Conservation (phyloP, 192 early-diverging fungal species). For the Coemansia sp. region DNA sequence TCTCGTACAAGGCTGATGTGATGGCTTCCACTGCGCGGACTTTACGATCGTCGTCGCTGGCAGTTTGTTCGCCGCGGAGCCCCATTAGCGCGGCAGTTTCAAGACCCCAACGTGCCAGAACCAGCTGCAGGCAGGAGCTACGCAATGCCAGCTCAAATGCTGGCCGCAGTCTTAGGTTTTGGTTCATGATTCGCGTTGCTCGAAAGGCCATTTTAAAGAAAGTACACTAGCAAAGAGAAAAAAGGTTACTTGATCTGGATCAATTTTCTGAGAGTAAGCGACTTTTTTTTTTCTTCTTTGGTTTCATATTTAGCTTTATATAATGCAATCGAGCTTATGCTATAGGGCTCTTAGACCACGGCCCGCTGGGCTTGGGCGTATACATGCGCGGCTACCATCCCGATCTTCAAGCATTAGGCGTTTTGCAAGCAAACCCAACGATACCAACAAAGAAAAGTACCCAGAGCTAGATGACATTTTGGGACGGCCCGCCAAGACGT, state of each 20-base stretch:
- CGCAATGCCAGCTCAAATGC: constrained; percentile 51
- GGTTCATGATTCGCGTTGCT: constrained; percentile 19
- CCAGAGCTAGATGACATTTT: constrained; percentile 34
- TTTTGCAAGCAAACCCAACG: background rate
- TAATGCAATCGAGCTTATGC: constrained; percentile 37
- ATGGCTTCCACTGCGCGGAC: constrained; percentile 45
- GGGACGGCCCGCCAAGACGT: constrained; percentile 28
- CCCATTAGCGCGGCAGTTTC: constrained; percentile 57
- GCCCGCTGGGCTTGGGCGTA: background rate
- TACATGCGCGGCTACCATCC: background rate
- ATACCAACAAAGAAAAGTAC: constrained; percentile 3
- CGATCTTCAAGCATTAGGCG: background rate
- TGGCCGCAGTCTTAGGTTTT: constrained; percentile 34
- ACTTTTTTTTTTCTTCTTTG: constrained; percentile 1
- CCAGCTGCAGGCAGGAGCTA: constrained; percentile 55
- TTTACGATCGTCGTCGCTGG: constrained; percentile 43
- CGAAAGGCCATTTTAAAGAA: constrained; percentile 35
- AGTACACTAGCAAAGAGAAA: background rate
- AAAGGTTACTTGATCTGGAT: background rate
- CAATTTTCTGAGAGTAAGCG: constrained; percentile 3
- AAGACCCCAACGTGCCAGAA: constrained; percentile 62
- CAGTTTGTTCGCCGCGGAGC: constrained; percentile 30
- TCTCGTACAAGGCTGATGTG: constrained; percentile 42
- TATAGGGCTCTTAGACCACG: constrained; percentile 10
- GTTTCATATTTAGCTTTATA: constrained; percentile 1